Conservation (phyloP, 805 yeast species). For the Saccharomyces jurei region DNA sequence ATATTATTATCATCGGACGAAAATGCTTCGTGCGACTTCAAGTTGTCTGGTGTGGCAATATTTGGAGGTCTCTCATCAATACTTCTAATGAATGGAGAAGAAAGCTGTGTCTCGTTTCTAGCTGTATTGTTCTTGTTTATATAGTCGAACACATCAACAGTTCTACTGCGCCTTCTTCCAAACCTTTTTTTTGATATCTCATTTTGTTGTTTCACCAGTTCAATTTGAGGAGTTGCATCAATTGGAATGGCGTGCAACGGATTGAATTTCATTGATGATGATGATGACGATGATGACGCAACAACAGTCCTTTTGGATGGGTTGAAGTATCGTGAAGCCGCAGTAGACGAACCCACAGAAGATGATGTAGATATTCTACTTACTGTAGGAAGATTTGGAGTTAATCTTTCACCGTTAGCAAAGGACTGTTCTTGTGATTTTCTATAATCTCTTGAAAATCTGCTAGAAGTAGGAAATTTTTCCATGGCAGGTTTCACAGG, state of each 20-base stretch:
- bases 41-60: not conserved
- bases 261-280: slow-evolving; percentile 8
- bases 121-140: slow-evolving; percentile 1
- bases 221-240: not conserved
- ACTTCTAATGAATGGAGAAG: not conserved
- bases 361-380: slow-evolving; percentile 5
- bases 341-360: slow-evolving; percentile 2
- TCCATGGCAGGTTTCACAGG: slow-evolving; percentile 4
- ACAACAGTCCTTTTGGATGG: slow-evolving; percentile 7
- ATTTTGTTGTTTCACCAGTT: not conserved
- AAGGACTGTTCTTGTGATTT: not conserved
- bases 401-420: not conserved
- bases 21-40: not conserved
- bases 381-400: not conserved
- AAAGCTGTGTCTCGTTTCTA: not conserved
- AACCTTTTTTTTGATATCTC: not conserved
- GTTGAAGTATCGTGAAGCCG: slow-evolving; percentile 4
- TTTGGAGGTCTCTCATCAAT: not conserved
- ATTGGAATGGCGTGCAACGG: not conserved
- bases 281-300: slow-evolving; percentile 6
- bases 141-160: slow-evolving; percentile 24
- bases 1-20: not conserved
- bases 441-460: not conserved
- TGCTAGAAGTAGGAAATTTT: not conserved
- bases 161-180: slow-evolving; percentile 27